Evolutionary conservation across 1,139 yeast species (phyloP).

Genomic region (Blastobotrys buckinghamii): DNA sequence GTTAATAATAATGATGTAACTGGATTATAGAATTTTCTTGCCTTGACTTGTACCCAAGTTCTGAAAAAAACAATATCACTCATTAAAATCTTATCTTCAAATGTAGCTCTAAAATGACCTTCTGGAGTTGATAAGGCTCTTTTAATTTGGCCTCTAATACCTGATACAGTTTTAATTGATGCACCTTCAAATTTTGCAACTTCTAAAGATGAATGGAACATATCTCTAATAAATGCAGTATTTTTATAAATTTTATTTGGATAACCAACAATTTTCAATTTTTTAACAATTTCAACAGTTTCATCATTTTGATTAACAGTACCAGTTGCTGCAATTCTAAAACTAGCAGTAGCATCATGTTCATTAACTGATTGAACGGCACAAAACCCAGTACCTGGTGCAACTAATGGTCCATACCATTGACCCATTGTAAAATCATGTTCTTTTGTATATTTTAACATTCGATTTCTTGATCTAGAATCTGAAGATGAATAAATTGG

Average conservation of each 20-base stretch:
- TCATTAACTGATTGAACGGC: conserved; percentile 88
- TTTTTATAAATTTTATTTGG: conserved; percentile 92
- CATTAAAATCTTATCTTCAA: conserved; percentile 90
- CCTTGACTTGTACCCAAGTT: conserved; percentile 95
- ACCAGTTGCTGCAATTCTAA: conserved; percentile 98
- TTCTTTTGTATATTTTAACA: conserved; percentile 97
- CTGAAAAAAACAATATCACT: conserved; percentile 84
- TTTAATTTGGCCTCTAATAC: conserved; percentile 95
- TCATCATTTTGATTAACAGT: conserved; percentile 87
- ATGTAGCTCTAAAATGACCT: conserved; percentile 97
- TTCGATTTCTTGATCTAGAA: conserved; percentile 93
- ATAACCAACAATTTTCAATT: conserved; percentile 88
- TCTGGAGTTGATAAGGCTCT: conserved; percentile 92
- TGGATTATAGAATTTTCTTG: conserved; percentile 90
- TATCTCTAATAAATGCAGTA: conserved; percentile 94
- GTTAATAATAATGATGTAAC: conserved; percentile 79
- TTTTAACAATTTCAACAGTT: conserved; percentile 88
- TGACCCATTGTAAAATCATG: conserved; percentile 96
- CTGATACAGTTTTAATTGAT: conserved; percentile 90
- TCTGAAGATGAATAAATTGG: conserved; percentile 96
- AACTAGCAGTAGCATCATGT: conserved; percentile 78
- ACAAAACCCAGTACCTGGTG: conserved; percentile 96
- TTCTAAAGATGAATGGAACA: conserved; percentile 89
- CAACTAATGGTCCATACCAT: conserved; percentile 93
- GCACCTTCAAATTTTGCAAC: conserved; percentile 99